Conservation (phyloP, 1,139 yeast genomes). For the Entelexis paramagnoliae region DNA sequence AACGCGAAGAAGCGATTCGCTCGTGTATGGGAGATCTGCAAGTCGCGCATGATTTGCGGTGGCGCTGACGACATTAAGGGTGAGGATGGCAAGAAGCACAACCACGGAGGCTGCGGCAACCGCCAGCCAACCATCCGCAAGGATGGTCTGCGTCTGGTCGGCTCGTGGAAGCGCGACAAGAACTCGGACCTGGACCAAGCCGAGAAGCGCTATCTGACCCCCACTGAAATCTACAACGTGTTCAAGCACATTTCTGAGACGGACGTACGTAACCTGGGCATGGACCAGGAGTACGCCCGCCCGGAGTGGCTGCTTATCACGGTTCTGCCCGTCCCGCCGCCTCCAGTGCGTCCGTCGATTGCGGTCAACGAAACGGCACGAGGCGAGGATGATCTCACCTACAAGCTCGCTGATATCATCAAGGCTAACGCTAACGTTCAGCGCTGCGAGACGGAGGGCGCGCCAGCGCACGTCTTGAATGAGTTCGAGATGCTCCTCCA, state of each 20-base stretch:
- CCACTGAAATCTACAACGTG: constrained; percentile 81
- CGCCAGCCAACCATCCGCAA: constrained; percentile 91
- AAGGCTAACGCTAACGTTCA: constrained; percentile 95
- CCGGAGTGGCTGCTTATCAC: constrained; percentile 99
- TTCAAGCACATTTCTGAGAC: constrained; percentile 82
- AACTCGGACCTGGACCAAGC: constrained; percentile 78
- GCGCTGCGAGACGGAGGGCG: constrained; percentile 93
- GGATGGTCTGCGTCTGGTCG: constrained; percentile 92
- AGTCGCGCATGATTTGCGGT: constrained; percentile 90
- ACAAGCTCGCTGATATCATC: constrained; percentile 90
- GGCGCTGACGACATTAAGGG: constrained; percentile 58
- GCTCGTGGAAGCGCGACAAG: constrained; percentile 92
- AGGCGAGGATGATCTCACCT: constrained; percentile 98
- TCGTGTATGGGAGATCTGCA: constrained; percentile 91
- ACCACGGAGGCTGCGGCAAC: constrained; percentile 96
- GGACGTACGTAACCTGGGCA: constrained; percentile 75
- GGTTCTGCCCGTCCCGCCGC: constrained; percentile 98
- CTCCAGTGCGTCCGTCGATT: constrained; percentile 97
- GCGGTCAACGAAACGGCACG: constrained; percentile 98
- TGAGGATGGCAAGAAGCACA: constrained; percentile 29
- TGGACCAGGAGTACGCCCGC: constrained; percentile 91
- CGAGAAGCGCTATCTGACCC: constrained; percentile 79
- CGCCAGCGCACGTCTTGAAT: constrained; percentile 94
- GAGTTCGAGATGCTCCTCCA: constrained; percentile 93
- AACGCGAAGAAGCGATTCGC: constrained; percentile 94